Percentiles rank a stretch among this genome's conserved stretches.
phyloP scores from a whole-genome alignment of 1,284 basidiomycete species.

The Mycosarcoma maydis region DNA sequence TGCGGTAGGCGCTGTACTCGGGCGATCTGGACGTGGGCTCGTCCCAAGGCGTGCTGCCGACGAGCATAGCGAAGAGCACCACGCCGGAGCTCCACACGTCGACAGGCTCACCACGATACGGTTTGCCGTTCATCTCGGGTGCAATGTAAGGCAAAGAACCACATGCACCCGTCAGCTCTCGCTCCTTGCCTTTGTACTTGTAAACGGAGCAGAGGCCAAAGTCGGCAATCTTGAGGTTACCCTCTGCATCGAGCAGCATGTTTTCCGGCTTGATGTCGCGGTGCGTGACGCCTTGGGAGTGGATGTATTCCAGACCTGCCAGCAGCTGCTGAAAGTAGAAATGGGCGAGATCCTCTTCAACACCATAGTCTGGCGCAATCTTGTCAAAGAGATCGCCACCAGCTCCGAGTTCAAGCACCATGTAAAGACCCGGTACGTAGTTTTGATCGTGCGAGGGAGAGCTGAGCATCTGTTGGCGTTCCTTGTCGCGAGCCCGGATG shows the following conservation, averaged over 20 bases:
- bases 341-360: constrained; percentile 87
- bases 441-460: constrained; percentile 49
- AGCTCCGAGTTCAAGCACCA: constrained; percentile 88
- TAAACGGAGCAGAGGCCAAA: constrained; percentile 94
- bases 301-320: constrained; percentile 79
- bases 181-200: constrained; percentile 83
- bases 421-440: constrained; percentile 75
- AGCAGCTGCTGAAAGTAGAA: constrained; percentile 91
- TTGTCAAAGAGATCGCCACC: constrained; percentile 98
- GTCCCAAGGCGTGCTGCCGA: constrained; percentile 98
- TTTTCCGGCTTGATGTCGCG: constrained; percentile 70
- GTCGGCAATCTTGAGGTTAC: constrained; percentile 85
- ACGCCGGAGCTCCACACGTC: constrained; percentile 95
- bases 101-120: constrained; percentile 89
- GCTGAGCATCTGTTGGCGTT: constrained; percentile 38
- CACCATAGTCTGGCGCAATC: constrained; percentile 86
- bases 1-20: constrained; percentile 81
- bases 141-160: constrained; percentile 95
- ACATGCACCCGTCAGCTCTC: constrained; percentile 71
- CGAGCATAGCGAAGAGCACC: constrained; percentile 90
- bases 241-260: constrained; percentile 70
- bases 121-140: constrained; percentile 74
- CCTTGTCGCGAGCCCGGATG: constrained; percentile 67
- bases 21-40: constrained; percentile 82
- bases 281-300: constrained; percentile 73